phyloP scores from a whole-genome alignment of 768 basidiomycete genomes.

The Polyporus arcularius region DNA sequence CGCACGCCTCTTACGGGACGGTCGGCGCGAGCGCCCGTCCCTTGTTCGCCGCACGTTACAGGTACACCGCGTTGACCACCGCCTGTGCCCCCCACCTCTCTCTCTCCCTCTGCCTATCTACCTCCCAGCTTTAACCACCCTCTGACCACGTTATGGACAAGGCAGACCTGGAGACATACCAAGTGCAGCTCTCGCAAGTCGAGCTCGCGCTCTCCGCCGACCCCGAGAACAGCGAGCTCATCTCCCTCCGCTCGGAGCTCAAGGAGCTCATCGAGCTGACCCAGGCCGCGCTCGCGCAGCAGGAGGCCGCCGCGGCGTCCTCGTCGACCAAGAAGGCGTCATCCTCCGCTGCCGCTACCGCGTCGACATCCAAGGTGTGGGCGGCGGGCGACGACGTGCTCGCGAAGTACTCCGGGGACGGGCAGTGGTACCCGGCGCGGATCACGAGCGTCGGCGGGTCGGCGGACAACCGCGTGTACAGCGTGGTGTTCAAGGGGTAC shows the following conservation, averaged over 20 bases:
- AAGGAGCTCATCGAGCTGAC: conserved; percentile 83
- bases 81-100: neutral
- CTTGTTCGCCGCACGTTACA: neutral
- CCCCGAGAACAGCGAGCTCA: conserved; percentile 72
- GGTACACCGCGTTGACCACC: neutral
- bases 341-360: conserved; percentile 28
- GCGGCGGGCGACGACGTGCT: conserved; percentile 83
- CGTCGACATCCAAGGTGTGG: conserved; percentile 58
- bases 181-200: conserved; percentile 88
- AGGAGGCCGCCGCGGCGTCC: conserved; percentile 56
- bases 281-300: conserved; percentile 67
- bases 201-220: conserved; percentile 77
- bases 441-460: conserved; percentile 85
- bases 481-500: conserved; percentile 89
- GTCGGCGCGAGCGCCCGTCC: neutral
- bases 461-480: conserved; percentile 80
- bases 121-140: neutral
- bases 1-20: neutral
- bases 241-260: conserved; percentile 73
- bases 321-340: conserved; percentile 55
- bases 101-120: neutral
- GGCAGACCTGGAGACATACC: conserved; percentile 85
- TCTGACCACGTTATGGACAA: conserved; percentile 44
- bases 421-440: conserved; percentile 85
- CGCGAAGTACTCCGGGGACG: conserved; percentile 84